Evolutionary conservation across 2,329 filamentous ascomycete genomes (phyloP), one percentile per base, ranked within the genome.

Genomic region (Camillea tinctor): DNA sequence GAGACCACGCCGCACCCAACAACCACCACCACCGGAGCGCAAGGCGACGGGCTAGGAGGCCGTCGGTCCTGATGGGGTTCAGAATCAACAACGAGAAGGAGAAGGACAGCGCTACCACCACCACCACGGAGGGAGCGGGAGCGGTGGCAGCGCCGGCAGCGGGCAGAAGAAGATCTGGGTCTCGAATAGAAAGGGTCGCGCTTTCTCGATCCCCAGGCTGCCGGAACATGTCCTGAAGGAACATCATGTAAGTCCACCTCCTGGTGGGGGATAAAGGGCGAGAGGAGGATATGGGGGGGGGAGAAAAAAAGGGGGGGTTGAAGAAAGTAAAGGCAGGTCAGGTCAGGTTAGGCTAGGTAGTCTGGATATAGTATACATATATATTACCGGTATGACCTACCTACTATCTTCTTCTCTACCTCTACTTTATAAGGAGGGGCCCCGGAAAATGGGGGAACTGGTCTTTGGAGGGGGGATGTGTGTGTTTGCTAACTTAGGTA

Each of bases 1-100:
- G 73, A 76, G 81, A 63, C 72, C 76, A 11, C 66, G 71, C 20
- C 65, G 69, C 19, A 22, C 19, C 57, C 55, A 44, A 49, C 53
- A 54, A 48, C 22, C 11, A 54, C 56, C 36, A 23, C 9, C 52
- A 11, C 57, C 69, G 22, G 70, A 71, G 59, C 68, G 70, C 50
- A 72, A 65, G 50, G 60, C 65, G 51, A 72, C 72, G 65, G 71
- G 71, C 58, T 73, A 73, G 70, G 59, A 44, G 50, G 50, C 64
- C 59, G 64, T 59, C 23, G 56, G 65, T 50, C 55, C 13, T 44
- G 5, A 44, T 44, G 2, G 26, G 6, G 20, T n/a, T n/a, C n/a
- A n/a, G n/a, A n/a, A 4, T 9, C 26, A 7, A 30, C 26, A 30
- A 9, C 26, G 7, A 30, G 3, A 26, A 7, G 9, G 24, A 48